Conservation (phyloP, 1,139 yeast genomes). For the Yamadazyma epiphylla region DNA sequence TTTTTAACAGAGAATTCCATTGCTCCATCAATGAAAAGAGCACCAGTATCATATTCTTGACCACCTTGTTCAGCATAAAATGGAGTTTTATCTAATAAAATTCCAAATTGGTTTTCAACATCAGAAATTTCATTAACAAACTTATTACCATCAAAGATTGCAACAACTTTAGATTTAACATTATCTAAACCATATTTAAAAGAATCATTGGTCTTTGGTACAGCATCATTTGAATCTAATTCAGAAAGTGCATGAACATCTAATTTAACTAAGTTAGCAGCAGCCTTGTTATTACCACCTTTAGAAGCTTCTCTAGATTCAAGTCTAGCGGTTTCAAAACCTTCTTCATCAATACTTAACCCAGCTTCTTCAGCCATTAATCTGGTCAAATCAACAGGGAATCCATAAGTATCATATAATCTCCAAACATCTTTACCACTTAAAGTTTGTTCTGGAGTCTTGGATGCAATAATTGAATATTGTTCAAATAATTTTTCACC, state of each 20-base stretch:
- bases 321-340: conserved; percentile 83
- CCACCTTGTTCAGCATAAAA: conserved; percentile 99
- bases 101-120: conserved; percentile 61
- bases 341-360: conserved; percentile 85
- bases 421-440: conserved; percentile 98
- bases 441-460: conserved; percentile 69
- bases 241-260: conserved; percentile 86
- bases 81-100: conserved; percentile 83
- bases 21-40: conserved; percentile 79
- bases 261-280: conserved; percentile 63
- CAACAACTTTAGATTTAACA: conserved; percentile 60
- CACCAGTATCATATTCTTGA: conserved; percentile 95
- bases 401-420: conserved; percentile 97
- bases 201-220: conserved; percentile 81
- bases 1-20: conserved; percentile 87
- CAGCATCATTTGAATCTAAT: conserved; percentile 51
- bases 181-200: conserved; percentile 68
- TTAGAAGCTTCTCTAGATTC: conserved; percentile 94
- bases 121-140: conserved; percentile 50
- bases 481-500: conserved; percentile 96
- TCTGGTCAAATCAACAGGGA: conserved; percentile 97
- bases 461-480: conserved; percentile 79
- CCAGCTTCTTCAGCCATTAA: conserved; percentile 99
- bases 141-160: conserved; percentile 63
- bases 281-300: conserved; percentile 67